Base-by-base conservation (phyloP, 208 protist species). In the Leishmania turanica region DNA sequence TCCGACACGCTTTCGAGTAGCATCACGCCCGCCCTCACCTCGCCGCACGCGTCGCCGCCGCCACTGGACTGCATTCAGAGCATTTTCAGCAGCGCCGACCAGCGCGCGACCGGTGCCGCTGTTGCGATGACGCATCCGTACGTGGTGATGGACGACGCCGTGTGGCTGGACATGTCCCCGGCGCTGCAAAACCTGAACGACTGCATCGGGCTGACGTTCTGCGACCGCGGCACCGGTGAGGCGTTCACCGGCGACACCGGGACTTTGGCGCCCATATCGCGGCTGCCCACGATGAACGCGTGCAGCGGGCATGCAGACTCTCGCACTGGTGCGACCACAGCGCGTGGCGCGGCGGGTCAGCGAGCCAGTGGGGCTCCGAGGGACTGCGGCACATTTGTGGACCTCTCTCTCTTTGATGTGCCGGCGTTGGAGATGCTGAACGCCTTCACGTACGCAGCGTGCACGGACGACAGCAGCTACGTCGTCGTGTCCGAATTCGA, bases 401-500 rank as follows among this genome's bases (percentile, higher is more conserved):
- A 88, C 42, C 74, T 84, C 60, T 83, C 83, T 19, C 11, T 27
- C 62, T 45, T 56, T 68, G 76, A 79, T 51, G 60, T 79, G 60
- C 60, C 76, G 27, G 88, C 91, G n/a, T 87, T 92, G 86, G 89
- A 90, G 13, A 85, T 95, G 80, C 85, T 98, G 37, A 90, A 98
- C 85, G 70, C 88, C 15, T 98, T 98, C 85, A 91, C 90, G 75
- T 84, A 79, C 24, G 86, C 86, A 5, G 83, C 88, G 9, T 88
- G 82, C n/a, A 79, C 81, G 31, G 91, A 96, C 79, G 79, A 78
- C 60, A 90, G 88, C 37, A 75, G 83, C 45, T 92, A 95, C 75
- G 87, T 94, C 17, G 89, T 98, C 4, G 90, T 96, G 37, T 80
- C 88, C 1, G 93, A 98, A 80, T 96, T 93, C 71, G 87, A 93